Evolutionary conservation across 169 alveolate species (phyloP).

Genomic region (Babesia sp.): DNA sequence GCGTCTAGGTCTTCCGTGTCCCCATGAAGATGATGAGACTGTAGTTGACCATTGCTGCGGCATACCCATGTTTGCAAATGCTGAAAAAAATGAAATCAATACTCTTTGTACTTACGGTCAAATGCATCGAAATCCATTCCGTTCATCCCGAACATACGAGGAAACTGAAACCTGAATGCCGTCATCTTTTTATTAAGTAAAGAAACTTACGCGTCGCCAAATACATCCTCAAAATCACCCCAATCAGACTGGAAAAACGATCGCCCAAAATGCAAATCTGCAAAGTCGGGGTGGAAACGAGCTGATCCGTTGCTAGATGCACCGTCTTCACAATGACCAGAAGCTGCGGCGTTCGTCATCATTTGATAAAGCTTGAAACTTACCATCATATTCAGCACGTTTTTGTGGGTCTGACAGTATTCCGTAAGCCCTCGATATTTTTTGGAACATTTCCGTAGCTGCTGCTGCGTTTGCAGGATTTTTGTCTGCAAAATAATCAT

Average conservation of each 20-base stretch:
- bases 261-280: not conserved
- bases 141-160: not conserved
- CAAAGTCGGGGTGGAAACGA: not conserved
- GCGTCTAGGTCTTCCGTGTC: not conserved
- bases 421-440: conserved; percentile 73
- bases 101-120: not conserved
- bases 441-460: conserved; percentile 73
- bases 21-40: not conserved
- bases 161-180: not conserved
- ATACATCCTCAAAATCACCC: not conserved
- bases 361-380: not conserved
- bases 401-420: conserved; percentile 72
- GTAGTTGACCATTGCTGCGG: not conserved
- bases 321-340: not conserved
- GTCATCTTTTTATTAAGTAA: not conserved
- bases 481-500: conserved; percentile 1
- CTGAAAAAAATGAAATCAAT: not conserved
- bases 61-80: not conserved
- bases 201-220: not conserved
- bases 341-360: not conserved
- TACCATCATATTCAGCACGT: conserved; percentile 70
- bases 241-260: not conserved
- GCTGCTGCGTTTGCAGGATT: conserved; percentile 65
- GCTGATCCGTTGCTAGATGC: not conserved
- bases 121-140: not conserved